Evolutionary conservation across 352 stramenopile genomes (phyloP).

Genomic region (Phytophthora tentaculata): DNA sequence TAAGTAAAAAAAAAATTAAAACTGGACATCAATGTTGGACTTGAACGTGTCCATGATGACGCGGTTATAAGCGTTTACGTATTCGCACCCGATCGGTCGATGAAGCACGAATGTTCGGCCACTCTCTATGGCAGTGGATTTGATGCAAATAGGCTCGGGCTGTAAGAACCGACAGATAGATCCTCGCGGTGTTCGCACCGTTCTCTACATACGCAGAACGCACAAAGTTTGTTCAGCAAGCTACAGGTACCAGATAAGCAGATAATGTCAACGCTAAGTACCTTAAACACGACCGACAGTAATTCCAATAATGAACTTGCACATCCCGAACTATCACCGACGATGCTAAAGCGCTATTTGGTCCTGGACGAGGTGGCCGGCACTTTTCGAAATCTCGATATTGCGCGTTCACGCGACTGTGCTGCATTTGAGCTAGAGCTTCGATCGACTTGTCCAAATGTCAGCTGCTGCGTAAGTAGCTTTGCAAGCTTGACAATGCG

Average conservation of each 20-base stretch:
- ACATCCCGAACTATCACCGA: slow-evolving; percentile 20
- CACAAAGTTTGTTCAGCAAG: neutral
- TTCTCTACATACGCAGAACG: no score
- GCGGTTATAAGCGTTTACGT: slow-evolving; percentile 37
- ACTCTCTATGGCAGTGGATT: neutral
- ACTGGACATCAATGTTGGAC: slow-evolving; percentile 37
- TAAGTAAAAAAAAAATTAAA: no score
- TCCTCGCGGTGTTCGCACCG: slow-evolving; percentile 15
- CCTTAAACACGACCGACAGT: slow-evolving; percentile 27
- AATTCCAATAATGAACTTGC: slow-evolving; percentile 23
- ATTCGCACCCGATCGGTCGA: slow-evolving; percentile 27
- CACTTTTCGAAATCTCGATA: slow-evolving; percentile 20
- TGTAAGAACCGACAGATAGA: slow-evolving; percentile 32
- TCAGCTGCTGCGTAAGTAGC: no score
- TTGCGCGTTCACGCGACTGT: no score
- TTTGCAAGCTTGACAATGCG: no score
- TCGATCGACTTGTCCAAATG: no score
- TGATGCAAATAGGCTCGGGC: slow-evolving; percentile 6
- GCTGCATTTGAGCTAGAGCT: no score
- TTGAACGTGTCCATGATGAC: slow-evolving; percentile 23
- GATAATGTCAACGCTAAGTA: no score
- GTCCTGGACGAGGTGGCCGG: no score
- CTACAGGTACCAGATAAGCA: no score
- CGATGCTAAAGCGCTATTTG: no score
- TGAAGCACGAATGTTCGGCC: slow-evolving; percentile 1